Conservation (phyloP, 2,329 filamentous ascomycete species). For the Alternaria gansuensis region DNA sequence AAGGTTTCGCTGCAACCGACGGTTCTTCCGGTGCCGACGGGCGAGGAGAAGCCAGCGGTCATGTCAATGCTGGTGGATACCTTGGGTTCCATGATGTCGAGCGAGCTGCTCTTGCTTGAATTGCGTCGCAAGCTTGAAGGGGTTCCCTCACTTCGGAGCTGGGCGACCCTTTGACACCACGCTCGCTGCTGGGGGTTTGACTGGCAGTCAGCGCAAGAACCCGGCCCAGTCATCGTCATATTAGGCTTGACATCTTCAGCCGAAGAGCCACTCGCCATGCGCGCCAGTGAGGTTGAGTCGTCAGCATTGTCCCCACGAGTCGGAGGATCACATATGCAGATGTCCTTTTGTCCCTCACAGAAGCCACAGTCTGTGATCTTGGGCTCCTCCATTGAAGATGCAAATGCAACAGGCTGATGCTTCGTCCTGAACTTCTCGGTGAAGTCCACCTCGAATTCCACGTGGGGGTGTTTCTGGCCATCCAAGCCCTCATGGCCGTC, state of each 20-base stretch:
- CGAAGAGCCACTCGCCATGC: constrained; percentile 11
- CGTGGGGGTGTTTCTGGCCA: constrained; percentile 10
- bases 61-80: constrained; percentile 36
- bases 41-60: constrained; percentile 21
- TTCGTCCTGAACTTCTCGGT: constrained; percentile 35
- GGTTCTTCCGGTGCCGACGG: constrained; percentile 30
- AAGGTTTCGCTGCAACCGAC: constrained; percentile 50
- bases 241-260: constrained; percentile 14
- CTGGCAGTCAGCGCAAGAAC: constrained; percentile 50
- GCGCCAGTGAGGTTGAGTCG: constrained; percentile 22
- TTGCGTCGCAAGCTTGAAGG: constrained; percentile 34
- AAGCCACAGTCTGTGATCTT: constrained; percentile 43
- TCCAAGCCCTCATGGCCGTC: constrained; percentile 14
- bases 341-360: constrained; percentile 41
- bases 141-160: constrained; percentile 34
- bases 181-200: constrained; percentile 47
- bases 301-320: constrained; percentile 24
- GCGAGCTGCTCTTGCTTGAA: constrained; percentile 31
- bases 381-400: constrained; percentile 29
- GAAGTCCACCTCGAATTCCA: constrained; percentile 47
- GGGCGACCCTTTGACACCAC: constrained; percentile 49
- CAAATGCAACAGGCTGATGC: constrained; percentile 32
- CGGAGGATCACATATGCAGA: constrained; percentile 45
- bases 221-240: constrained; percentile 34
- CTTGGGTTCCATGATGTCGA: constrained; percentile 43